Evolutionary conservation across 805 yeast species (phyloP), one percentile per base, ranked within the genome.

Genomic region (Kregervanrija pseudodelftensis): DNA sequence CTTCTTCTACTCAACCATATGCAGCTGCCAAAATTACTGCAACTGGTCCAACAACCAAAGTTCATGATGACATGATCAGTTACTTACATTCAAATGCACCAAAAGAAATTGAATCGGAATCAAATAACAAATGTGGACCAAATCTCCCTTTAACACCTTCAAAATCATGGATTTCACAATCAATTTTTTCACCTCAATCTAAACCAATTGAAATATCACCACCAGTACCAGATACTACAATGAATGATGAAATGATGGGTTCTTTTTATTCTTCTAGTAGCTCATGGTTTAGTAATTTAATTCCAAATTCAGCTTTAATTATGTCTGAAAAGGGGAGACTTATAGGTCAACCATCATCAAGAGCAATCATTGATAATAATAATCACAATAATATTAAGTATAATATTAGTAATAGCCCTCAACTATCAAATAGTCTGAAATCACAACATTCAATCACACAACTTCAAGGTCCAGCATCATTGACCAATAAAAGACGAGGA

Each of bases 301-400:
- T 64, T 8, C 65, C 68, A 11, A 51, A 52, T 43, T 56, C 63
- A 8, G 58, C 65, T n/a, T 44, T 57, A 36, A 57, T 61, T 9
- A 51, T 49, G 7, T 56, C 66, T 1, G 69, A 64, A 39, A 56
- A 61, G 1, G 67, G 67, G 0, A 60, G 52, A 36, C 43, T 58
- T 7, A 52, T 63, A 4, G 55, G 57, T 8, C 52, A 55, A 34
- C 61, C 61, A 28, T 50, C 58, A 0, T 49, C 57, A 7, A 37
- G 47, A 30, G 41, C 48, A 8, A 31, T 44, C n/a, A 39, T 33
- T 33, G 13, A n/a, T 9, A 8, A 33, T 33, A 33, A 12, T 32
- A 36, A 8, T 36, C 17, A 36, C 33, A 14, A n/a, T 11, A 36
- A 36, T 11, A n/a, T 32, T 32, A 32, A 7, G 16, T n/a, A 34